Percentiles rank a stretch among this genome's conserved stretches.
These are phyloP conservation scores for Metroxylon sagu DNA, from an alignment of 176 grass and related monocot species.

Conservation along the genomic window DNA sequence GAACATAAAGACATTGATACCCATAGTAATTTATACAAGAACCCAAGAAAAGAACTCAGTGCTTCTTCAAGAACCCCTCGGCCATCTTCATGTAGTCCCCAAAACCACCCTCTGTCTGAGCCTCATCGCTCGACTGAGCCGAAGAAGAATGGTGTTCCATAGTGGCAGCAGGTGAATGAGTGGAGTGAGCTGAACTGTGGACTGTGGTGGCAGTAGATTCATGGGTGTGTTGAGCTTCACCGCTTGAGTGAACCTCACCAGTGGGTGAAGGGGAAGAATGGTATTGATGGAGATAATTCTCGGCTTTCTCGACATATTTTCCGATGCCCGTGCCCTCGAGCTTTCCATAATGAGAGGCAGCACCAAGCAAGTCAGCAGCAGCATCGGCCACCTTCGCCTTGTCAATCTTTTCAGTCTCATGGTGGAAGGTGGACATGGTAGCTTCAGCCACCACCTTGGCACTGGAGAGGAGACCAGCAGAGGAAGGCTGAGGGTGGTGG, in stretches of 20 bases:
- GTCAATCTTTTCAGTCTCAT: conserved; percentile 23
- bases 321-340: conserved; percentile 15
- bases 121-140: conserved; percentile 5
- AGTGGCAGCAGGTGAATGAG: conserved; percentile 2
- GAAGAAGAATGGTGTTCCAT: background rate
- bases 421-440: conserved; percentile 19
- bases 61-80: conserved; percentile 76
- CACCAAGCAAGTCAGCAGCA: conserved; percentile 23
- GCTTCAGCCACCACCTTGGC: conserved; percentile 21
- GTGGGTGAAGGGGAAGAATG: background rate
- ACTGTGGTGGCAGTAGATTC: background rate
- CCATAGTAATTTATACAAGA: background rate
- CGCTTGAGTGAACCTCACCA: no score
- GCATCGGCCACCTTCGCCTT: conserved; percentile 20
- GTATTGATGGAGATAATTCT: conserved; percentile 25
- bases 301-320: conserved; percentile 25
- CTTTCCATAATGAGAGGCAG: conserved; percentile 31
- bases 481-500: background rate
- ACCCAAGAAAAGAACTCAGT: conserved; percentile 17
- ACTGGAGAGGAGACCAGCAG: conserved; percentile 26
- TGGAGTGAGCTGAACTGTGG: conserved; percentile 26
- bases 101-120: conserved; percentile 36
- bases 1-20: no score
- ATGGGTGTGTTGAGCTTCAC: no score
- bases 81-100: conserved; percentile 75